phyloP scores from a whole-genome alignment of 768 basidiomycete species.

The Leucosporidium yakuticum region DNA sequence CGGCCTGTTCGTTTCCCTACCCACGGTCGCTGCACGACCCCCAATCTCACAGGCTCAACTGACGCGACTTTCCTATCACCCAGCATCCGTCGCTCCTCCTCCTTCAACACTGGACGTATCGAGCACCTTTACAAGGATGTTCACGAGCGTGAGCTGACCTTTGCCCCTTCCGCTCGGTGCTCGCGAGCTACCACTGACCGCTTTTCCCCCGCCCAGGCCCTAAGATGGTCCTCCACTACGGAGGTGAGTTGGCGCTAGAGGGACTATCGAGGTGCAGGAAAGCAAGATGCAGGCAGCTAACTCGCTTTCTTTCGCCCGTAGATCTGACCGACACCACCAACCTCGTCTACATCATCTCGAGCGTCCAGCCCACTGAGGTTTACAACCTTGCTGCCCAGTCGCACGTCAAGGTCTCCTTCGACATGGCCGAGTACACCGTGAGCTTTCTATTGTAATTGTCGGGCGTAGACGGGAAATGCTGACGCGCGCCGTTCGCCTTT shows the following conservation, averaged over 20 bases:
- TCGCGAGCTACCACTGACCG: background rate
- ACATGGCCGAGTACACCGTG: slow-evolving; percentile 94
- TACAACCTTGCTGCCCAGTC: slow-evolving; percentile 98
- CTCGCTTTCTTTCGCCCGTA: slow-evolving; percentile 51
- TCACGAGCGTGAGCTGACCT: slow-evolving; percentile 65
- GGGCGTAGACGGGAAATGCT: background rate
- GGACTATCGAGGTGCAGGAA: background rate
- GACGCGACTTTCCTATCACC: background rate
- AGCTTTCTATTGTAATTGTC: slow-evolving; percentile 4
- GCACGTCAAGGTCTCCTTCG: slow-evolving; percentile 98
- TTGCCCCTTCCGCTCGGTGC: background rate
- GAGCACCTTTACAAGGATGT: slow-evolving; percentile 89
- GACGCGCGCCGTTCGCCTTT: background rate
- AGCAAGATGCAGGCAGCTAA: background rate
- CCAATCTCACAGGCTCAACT: background rate
- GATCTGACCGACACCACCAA: slow-evolving; percentile 95
- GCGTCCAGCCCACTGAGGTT: slow-evolving; percentile 89
- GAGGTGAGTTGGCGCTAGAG: slow-evolving; percentile 21
- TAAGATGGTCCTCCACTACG: slow-evolving; percentile 44
- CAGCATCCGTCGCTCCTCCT: slow-evolving; percentile 93
- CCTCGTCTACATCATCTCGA: slow-evolving; percentile 90
- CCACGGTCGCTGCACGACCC: background rate
- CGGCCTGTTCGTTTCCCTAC: slow-evolving; percentile 37
- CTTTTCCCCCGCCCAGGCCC: slow-evolving; percentile 27
- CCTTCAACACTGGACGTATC: slow-evolving; percentile 93